These are phyloP conservation scores for Lathyrus aphaca DNA, from an alignment of 306 rosid genomes.

Conservation along the genomic window DNA sequence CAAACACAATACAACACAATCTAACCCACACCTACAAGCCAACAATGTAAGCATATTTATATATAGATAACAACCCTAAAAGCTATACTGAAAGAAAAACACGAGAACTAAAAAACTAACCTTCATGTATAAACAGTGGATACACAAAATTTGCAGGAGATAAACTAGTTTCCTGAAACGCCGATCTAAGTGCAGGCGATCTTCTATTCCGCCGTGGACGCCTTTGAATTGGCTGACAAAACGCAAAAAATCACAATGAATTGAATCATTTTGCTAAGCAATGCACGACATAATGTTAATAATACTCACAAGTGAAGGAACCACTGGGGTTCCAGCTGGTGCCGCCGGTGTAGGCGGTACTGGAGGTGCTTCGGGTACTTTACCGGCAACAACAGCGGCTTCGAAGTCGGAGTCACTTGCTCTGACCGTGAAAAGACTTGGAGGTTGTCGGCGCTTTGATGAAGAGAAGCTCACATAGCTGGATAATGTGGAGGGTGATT, in stretches of 20 bases:
- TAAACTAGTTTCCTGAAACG: slow-evolving; percentile 82
- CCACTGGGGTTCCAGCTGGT: slow-evolving; percentile 89
- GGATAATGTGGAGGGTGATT: slow-evolving; percentile 6
- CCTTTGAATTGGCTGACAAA: slow-evolving; percentile 66
- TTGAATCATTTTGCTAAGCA: neutral
- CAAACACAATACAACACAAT: neutral
- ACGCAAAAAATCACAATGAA: neutral
- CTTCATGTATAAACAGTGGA: slow-evolving; percentile 98
- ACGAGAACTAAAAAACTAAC: slow-evolving; percentile 42
- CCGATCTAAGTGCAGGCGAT: slow-evolving; percentile 66
- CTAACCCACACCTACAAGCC: neutral
- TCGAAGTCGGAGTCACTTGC: slow-evolving; percentile 78
- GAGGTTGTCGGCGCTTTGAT: slow-evolving; percentile 38
- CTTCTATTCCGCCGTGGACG: slow-evolving; percentile 87
- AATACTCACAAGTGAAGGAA: slow-evolving; percentile 69
- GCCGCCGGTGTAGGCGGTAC: slow-evolving; percentile 73
- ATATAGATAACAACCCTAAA: slow-evolving; percentile 1
- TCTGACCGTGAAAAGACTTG: slow-evolving; percentile 52
- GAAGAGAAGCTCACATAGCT: slow-evolving; percentile 37
- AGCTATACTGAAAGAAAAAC: neutral
- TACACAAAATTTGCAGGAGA: slow-evolving; percentile 91
- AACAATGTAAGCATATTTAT: neutral
- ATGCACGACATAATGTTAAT: neutral
- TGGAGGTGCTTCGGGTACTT: slow-evolving; percentile 77
- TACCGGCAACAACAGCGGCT: slow-evolving; percentile 86